These are phyloP conservation scores for Rostrohypoxylon terebratum DNA, from an alignment of 495 filamentous ascomycete genomes.

Conservation along the genomic window DNA sequence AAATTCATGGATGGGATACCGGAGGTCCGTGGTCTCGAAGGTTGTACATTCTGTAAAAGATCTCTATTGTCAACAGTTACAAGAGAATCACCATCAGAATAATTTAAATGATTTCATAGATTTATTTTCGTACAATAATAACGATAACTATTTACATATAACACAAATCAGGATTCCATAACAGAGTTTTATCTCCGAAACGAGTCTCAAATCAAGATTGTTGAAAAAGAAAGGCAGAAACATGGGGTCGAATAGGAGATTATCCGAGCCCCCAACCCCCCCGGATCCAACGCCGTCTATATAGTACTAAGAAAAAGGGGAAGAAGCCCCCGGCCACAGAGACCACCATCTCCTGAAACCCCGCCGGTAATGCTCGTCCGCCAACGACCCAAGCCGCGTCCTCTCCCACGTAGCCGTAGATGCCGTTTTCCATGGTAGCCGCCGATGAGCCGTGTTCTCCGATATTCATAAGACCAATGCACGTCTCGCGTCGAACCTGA, in stretches of 20 bases:
- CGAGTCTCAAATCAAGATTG: neutral
- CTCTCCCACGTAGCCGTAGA: neutral
- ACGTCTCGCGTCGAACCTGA: neutral
- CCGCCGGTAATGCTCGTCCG: neutral
- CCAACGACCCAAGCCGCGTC: neutral
- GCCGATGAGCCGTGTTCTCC: neutral
- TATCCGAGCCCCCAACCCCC: neutral
- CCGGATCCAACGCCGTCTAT: constrained; percentile 12
- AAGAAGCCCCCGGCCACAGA: neutral
- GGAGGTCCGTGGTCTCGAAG: too few species aligned
- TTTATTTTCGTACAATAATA: neutral
- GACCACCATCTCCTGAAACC: neutral
- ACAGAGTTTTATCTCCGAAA: neutral
- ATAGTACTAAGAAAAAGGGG: neutral
- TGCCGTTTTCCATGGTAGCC: neutral
- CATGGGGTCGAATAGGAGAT: neutral
- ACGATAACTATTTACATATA: constrained; percentile 10
- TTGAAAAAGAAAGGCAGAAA: neutral
- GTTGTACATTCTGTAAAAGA: too few species aligned
- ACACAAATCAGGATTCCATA: neutral
- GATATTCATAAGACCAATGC: neutral
- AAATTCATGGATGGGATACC: too few species aligned
- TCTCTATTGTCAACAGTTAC: neutral
- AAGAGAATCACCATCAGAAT: neutral
- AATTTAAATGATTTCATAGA: neutral